Conservation (phyloP, 805 yeast species). For the Barnettozyma populi region DNA sequence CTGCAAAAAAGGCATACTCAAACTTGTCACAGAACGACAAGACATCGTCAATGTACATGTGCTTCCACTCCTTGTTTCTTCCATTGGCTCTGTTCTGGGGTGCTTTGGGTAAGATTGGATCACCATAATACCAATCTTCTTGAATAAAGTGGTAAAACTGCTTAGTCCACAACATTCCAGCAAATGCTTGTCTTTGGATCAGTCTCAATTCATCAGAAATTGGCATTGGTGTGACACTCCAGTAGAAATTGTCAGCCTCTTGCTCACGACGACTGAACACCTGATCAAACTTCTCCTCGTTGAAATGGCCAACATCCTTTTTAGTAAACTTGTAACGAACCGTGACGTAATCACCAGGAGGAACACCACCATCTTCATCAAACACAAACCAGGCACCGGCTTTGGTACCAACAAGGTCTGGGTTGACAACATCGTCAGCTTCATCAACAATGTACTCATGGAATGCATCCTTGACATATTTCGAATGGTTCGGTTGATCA, state of each 20-base stretch:
- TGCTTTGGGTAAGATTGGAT: constrained; percentile 75
- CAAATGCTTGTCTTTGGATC: constrained; percentile 90
- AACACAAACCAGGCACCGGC: constrained; percentile 80
- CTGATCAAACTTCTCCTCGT: constrained; percentile 70
- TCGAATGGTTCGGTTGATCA: constrained; percentile 41
- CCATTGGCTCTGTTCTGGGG: constrained; percentile 77
- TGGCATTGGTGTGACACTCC: constrained; percentile 83
- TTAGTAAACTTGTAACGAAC: constrained; percentile 68
- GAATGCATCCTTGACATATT: constrained; percentile 84
- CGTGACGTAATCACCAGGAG: constrained; percentile 83
- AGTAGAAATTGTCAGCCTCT: constrained; percentile 91
- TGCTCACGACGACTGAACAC: constrained; percentile 65
- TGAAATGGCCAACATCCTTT: constrained; percentile 40
- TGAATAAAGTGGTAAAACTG: constrained; percentile 86
- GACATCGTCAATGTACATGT: constrained; percentile 81
- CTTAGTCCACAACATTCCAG: constrained; percentile 90
- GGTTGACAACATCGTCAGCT: constrained; percentile 58
- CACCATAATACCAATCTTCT: constrained; percentile 84
- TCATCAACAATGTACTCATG: constrained; percentile 74
- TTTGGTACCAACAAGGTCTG: constrained; percentile 69
- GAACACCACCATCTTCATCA: constrained; percentile 71
- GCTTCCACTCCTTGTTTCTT: constrained; percentile 87
- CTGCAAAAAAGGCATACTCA: constrained; percentile 95
- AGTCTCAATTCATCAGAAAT: constrained; percentile 71
- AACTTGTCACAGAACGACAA: constrained; percentile 90